Conservation (phyloP, 2,329 filamentous ascomycete genomes). For the Monosporascus sp. region DNA sequence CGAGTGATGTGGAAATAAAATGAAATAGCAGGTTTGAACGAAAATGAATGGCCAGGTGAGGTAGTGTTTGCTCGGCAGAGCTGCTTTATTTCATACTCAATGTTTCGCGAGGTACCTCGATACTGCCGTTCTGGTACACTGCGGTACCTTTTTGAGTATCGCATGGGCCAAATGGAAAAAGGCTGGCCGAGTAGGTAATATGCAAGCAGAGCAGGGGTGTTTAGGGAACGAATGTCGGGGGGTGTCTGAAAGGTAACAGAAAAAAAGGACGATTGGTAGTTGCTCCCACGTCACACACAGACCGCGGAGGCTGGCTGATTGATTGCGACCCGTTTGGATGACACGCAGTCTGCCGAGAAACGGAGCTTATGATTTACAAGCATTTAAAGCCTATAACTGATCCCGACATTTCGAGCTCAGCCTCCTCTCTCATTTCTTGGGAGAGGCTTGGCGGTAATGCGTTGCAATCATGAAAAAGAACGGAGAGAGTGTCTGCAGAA, state of each 20-base stretch:
- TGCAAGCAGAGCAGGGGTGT: conserved; percentile 2
- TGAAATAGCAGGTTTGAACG: not conserved
- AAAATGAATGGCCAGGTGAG: not conserved
- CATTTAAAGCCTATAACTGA: not conserved
- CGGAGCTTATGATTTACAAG: not conserved
- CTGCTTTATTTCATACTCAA: not conserved
- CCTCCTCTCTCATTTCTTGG: not conserved
- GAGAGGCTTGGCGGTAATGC: not conserved
- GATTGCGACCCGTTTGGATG: not conserved
- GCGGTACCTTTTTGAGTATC: not conserved
- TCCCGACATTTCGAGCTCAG: not conserved
- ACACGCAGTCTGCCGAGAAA: not conserved
- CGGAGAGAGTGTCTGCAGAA: too few species aligned
- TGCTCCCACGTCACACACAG: not conserved
- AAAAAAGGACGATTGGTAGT: not conserved
- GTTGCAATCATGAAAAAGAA: not conserved
- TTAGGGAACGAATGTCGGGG: not conserved
- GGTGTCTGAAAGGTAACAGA: conserved; percentile 1
- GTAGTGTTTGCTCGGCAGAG: not conserved
- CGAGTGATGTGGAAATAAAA: not conserved
- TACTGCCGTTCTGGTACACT: not conserved
- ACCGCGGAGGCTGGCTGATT: not conserved
- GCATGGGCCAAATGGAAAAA: not conserved
- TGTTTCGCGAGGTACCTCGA: not conserved
- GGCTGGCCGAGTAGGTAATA: conserved; percentile 1